phyloP scores from a whole-genome alignment of 257 asterid genomes.

The Jacaranda mimosifolia region DNA sequence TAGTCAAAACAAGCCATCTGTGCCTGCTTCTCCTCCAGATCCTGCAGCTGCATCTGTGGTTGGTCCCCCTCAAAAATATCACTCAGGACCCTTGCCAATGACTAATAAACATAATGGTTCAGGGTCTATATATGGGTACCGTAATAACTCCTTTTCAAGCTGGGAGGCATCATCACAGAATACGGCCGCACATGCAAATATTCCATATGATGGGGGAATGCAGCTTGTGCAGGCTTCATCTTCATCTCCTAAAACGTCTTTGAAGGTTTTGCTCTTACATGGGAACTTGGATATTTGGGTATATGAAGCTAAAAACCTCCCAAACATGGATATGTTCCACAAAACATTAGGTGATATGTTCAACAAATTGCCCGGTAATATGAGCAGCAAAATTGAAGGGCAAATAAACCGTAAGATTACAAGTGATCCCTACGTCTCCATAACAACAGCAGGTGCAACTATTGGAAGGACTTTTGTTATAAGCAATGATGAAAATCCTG shows the following conservation, averaged over 20 bases:
- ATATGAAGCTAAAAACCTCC: constrained; percentile 89
- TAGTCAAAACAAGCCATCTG: constrained; percentile 47
- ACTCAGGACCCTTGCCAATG: constrained; percentile 64
- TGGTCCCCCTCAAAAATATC: constrained; percentile 51
- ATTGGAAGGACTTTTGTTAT: constrained; percentile 90
- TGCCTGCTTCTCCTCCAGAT: constrained; percentile 59
- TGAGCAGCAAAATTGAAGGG: constrained; percentile 87
- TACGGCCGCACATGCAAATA: constrained; percentile 36
- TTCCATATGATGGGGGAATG: constrained; percentile 47
- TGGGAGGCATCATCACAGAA: constrained; percentile 49
- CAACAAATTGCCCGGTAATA: constrained; percentile 71
- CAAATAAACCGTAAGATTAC: constrained; percentile 76
- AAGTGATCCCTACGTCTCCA: constrained; percentile 93
- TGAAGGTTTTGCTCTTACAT: constrained; percentile 78
- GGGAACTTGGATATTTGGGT: constrained; percentile 93
- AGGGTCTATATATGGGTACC: constrained; percentile 54
- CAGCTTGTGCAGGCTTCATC: constrained; percentile 69
- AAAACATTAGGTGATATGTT: constrained; percentile 90
- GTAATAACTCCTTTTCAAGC: constrained; percentile 68
- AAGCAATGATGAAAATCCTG: constrained; percentile 83
- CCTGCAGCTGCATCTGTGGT: constrained; percentile 47
- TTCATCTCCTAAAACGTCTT: constrained; percentile 61
- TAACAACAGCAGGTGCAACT: constrained; percentile 69
- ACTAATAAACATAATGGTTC: constrained; percentile 46
- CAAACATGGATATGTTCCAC: constrained; percentile 99